phyloP scores from a whole-genome alignment of 2,329 filamentous ascomycete genomes.

The Aspergillus calidoustus region DNA sequence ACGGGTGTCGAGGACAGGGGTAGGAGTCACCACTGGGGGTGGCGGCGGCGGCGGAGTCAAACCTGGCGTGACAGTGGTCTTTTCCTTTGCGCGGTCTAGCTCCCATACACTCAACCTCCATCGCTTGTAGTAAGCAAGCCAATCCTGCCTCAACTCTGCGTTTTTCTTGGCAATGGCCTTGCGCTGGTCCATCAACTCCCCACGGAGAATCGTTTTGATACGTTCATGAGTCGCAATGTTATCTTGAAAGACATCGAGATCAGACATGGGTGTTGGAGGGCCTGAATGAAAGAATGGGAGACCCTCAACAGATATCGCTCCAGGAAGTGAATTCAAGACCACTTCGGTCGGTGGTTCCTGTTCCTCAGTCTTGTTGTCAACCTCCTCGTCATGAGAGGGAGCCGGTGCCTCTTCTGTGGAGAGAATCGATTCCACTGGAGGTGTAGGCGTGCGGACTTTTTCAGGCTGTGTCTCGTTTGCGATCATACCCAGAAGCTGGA shows the following conservation, averaged over 20 bases:
- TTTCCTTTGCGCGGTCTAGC: constrained; percentile 48
- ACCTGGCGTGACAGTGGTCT: constrained; percentile 42
- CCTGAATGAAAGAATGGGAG: constrained; percentile 52
- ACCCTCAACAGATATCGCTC: constrained; percentile 43
- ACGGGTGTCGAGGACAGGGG: constrained; percentile 39
- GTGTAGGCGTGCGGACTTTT: constrained; percentile 13
- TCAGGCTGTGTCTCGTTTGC: constrained; percentile 39
- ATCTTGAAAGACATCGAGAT: constrained; percentile 51
- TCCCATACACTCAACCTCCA: constrained; percentile 51
- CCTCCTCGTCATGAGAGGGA: background rate
- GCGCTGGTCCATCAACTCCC: constrained; percentile 44
- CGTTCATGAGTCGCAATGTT: constrained; percentile 43
- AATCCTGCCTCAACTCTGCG: constrained; percentile 45
- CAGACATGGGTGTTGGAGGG: constrained; percentile 49
- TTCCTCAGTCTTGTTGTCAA: constrained; percentile 17
- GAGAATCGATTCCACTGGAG: constrained; percentile 13
- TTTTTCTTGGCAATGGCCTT: constrained; percentile 46
- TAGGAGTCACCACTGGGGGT: constrained; percentile 36
- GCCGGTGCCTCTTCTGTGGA: background rate
- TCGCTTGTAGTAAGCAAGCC: constrained; percentile 47
- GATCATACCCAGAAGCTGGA: constrained; percentile 51
- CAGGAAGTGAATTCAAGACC: constrained; percentile 22
- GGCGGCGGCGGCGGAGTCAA: constrained; percentile 42
- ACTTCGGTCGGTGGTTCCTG: constrained; percentile 21
- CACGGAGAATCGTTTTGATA: constrained; percentile 44